A percentile compares a stretch with the other conserved stretches of the same genome.
Conservation (phyloP, 176 grass and related monocot genomes). For the Triticum timopheevii region DNA sequence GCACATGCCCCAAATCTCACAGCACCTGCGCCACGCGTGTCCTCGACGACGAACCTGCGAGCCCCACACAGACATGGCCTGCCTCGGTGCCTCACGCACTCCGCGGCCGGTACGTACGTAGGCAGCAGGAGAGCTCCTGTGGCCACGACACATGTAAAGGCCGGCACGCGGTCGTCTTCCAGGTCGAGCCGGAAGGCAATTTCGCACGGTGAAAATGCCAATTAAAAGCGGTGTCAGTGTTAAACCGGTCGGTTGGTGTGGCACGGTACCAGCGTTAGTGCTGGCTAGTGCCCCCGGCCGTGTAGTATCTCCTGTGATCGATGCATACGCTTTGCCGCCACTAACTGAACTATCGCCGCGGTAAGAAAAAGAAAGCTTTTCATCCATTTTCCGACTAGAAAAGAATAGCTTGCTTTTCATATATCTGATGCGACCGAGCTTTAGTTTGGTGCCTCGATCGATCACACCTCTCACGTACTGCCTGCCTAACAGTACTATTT, state of each 20-base stretch:
- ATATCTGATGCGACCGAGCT: neutral
- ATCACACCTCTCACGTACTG: neutral
- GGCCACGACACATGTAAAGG: neutral
- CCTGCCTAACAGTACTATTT: neutral
- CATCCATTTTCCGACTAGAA: neutral
- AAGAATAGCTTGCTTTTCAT: neutral
- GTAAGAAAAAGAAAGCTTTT: neutral
- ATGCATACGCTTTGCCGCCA: conserved; percentile 1
- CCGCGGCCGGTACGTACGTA: neutral
- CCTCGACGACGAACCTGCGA: neutral
- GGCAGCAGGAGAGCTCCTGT: neutral
- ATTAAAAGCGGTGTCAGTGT: neutral
- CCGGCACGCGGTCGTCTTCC: neutral
- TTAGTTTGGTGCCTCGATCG: neutral
- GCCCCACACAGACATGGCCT: neutral
- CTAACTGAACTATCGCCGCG: neutral
- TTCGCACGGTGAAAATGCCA: neutral
- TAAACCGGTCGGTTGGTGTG: conserved; percentile 15
- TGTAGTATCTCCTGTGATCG: neutral
- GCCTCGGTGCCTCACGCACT: neutral
- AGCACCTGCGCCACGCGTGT: neutral
- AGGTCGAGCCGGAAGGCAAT: neutral
- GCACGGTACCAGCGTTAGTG: neutral
- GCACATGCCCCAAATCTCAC: neutral
- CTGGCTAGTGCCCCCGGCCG: neutral